Conservation (phyloP, 108 stramenopile genomes). For the Fragilaria radians region DNA sequence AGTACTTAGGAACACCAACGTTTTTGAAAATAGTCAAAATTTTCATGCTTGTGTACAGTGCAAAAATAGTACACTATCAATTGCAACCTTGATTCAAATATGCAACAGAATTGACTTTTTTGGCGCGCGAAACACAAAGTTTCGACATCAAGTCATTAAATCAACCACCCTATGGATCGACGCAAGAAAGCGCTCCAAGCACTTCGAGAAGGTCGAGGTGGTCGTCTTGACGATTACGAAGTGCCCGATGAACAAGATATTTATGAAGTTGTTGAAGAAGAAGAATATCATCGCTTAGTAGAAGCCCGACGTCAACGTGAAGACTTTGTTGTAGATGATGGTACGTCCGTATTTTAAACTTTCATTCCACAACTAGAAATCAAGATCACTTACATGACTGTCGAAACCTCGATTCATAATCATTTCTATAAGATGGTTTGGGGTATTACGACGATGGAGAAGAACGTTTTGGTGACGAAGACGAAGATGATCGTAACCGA, state of each 20-base stretch:
- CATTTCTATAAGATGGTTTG: slow-evolving; percentile 71
- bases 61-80: too few relatives aligned
- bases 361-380: too few relatives aligned
- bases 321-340: slow-evolving; percentile 99
- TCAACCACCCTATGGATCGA: slow-evolving; percentile 4
- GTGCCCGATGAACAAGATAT: slow-evolving; percentile 65
- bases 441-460: slow-evolving; percentile 98
- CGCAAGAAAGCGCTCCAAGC: slow-evolving; percentile 2
- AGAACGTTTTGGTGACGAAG: slow-evolving; percentile 76
- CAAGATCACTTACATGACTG: too few relatives aligned
- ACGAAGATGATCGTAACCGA: slow-evolving; percentile 20
- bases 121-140: too few relatives aligned
- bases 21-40: too few relatives aligned
- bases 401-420: slow-evolving; percentile 1
- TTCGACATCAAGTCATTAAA: too few relatives aligned
- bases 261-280: slow-evolving; percentile 86
- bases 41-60: too few relatives aligned
- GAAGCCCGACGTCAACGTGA: slow-evolving; percentile 82
- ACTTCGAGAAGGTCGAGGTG: not conserved
- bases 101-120: too few relatives aligned
- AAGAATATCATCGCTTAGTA: slow-evolving; percentile 78
- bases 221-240: slow-evolving; percentile 25
- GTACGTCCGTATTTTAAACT: slow-evolving; percentile 36
- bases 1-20: too few relatives aligned
- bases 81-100: too few relatives aligned